Percentiles rank a stretch among this genome's conserved stretches.
These are phyloP conservation scores for Beauveria rudraprayagi DNA, from an alignment of 2,329 filamentous ascomycete genomes.

Conservation along the genomic window DNA sequence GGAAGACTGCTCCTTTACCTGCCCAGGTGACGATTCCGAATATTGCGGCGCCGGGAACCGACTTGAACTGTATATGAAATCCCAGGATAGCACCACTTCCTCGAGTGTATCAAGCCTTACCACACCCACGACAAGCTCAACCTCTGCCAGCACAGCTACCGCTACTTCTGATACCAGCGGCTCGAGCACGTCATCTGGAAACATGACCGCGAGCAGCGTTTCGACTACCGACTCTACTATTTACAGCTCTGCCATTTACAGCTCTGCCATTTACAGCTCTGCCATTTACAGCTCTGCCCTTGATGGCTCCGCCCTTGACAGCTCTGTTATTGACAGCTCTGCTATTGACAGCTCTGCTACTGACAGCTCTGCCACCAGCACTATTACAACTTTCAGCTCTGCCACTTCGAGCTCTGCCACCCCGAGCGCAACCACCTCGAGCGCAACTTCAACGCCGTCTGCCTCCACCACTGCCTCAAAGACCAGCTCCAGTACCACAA, in stretches of 20 bases:
- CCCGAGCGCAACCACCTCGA: background rate
- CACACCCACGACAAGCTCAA: background rate
- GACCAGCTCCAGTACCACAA: background rate
- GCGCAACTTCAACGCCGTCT: background rate
- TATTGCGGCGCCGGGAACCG: constrained; percentile 28
- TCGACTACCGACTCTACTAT: background rate
- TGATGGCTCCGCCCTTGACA: background rate
- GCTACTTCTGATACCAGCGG: background rate
- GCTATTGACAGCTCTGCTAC: no score
- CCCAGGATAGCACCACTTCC: background rate
- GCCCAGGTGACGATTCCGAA: constrained; percentile 23
- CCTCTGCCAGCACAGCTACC: background rate
- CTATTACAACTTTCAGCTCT: background rate
- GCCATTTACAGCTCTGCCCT: background rate
- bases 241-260: background rate
- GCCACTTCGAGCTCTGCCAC: background rate
- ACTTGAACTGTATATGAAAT: constrained; percentile 25
- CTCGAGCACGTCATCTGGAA: background rate
- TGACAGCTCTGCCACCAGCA: no score
- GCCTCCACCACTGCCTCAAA: background rate
- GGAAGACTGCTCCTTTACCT: constrained; percentile 26
- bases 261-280: background rate
- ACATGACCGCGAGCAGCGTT: background rate
- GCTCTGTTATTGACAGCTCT: background rate
- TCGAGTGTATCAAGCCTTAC: background rate